Conservation (phyloP, 1,284 basidiomycete genomes). For the Albatrellus sp. region DNA sequence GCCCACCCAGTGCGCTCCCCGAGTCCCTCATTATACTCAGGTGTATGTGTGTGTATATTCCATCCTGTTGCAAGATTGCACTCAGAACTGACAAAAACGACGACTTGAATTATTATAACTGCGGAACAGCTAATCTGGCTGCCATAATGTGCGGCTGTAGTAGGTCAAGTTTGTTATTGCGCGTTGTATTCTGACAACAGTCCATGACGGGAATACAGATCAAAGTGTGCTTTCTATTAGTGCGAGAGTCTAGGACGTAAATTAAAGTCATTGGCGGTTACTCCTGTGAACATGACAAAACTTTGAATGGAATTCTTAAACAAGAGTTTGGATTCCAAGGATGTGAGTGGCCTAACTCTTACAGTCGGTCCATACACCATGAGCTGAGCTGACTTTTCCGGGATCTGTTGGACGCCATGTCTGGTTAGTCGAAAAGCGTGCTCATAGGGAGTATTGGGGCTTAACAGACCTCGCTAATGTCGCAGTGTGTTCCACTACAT, state of each 20-base stretch:
- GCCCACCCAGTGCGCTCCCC: conserved; percentile 28
- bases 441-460: no score
- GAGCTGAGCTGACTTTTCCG: background rate
- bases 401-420: conserved; percentile 15
- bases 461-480: conserved; percentile 18
- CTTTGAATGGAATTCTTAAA: conserved; percentile 62
- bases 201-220: conserved; percentile 19
- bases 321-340: conserved; percentile 65
- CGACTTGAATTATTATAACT: no score
- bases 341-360: conserved; percentile 25
- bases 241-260: no score
- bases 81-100: no score
- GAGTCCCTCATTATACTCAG: no score
- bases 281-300: conserved; percentile 57
- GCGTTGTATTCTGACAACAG: no score
- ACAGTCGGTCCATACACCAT: background rate
- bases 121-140: conserved; percentile 54
- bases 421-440: conserved; percentile 10
- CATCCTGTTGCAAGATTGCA: no score
- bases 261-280: conserved; percentile 46
- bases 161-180: conserved; percentile 14
- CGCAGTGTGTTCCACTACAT: conserved; percentile 24
- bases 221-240: conserved; percentile 21
- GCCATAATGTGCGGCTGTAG: conserved; percentile 65
- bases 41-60: no score